Evolutionary conservation across 129 eudicot genomes (phyloP).

Genomic region (Dittrichia graveolens): DNA sequence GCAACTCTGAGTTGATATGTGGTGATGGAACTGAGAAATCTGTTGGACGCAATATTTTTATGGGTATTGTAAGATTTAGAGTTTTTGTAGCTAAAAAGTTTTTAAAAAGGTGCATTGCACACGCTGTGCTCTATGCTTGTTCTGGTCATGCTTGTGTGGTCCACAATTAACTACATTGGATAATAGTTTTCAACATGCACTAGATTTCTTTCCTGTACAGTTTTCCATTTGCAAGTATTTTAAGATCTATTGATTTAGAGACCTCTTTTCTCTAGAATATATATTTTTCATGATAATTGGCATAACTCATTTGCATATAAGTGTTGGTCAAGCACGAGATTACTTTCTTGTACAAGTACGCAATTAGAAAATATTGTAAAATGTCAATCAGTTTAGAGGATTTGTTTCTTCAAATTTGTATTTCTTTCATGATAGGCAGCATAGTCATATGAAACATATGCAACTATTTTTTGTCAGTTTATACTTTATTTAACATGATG

Average conservation of each 20-base stretch:
- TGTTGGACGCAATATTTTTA: too few species aligned
- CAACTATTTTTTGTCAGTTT: background rate
- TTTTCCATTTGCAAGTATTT: constrained; percentile 7
- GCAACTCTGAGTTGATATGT: constrained; percentile 6
- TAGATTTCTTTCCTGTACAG: background rate
- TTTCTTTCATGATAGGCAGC: background rate
- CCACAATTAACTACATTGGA: constrained; percentile 12
- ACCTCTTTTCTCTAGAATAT: background rate
- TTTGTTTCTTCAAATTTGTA: too few species aligned
- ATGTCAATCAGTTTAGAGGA: background rate
- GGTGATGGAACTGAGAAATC: too few species aligned
- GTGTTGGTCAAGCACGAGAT: background rate
- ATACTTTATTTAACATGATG: background rate
- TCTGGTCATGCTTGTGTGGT: constrained; percentile 8
- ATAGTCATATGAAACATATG: constrained; percentile 2
- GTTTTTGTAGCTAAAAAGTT: background rate
- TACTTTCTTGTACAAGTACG: constrained; percentile 1
- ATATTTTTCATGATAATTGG: background rate
- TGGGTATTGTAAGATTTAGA: too few species aligned
- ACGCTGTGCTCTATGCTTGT: constrained; percentile 1
- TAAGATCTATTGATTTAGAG: background rate
- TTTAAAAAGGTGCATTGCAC: background rate
- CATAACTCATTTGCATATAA: background rate
- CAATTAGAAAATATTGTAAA: background rate
- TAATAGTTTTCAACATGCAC: constrained; percentile 15